phyloP scores from a whole-genome alignment of 768 basidiomycete species.

The Hericium rajendrae region DNA sequence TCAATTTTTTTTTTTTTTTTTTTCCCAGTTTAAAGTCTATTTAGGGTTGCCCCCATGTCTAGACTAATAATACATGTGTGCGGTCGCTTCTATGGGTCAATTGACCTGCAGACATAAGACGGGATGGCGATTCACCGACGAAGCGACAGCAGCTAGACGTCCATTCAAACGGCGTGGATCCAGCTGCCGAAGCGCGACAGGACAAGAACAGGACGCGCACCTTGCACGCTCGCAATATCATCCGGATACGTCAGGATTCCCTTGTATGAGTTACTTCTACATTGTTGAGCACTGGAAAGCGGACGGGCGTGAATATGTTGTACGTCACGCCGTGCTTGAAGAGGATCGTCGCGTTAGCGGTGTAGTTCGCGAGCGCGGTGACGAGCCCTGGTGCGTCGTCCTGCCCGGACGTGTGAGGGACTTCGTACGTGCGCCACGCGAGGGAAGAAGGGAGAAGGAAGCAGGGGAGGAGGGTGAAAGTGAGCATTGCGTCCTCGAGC shows the following conservation, averaged over 20 bases:
- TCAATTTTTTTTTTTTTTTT: too few relatives aligned
- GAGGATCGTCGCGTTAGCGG: constrained; percentile 35
- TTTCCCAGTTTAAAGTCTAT: too few relatives aligned
- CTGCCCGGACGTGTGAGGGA: background rate
- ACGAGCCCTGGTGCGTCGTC: background rate
- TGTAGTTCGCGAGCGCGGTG: background rate
- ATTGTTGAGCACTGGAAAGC: constrained; percentile 43
- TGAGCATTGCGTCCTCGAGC: background rate
- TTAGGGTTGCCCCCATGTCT: too few relatives aligned
- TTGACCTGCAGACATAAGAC: too few relatives aligned
- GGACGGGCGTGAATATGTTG: constrained; percentile 52
- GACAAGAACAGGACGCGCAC: background rate
- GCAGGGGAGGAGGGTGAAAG: background rate
- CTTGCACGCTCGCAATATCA: background rate
- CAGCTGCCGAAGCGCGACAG: background rate
- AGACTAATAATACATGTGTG: too few relatives aligned
- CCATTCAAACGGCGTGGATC: background rate
- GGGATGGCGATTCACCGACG: background rate
- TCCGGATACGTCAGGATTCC: background rate
- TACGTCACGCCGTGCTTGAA: constrained; percentile 49
- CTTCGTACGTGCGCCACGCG: background rate
- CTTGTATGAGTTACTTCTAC: constrained; percentile 38
- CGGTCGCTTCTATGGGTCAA: background rate
- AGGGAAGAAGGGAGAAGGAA: background rate
- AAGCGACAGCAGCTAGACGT: background rate